Evolutionary conservation across 805 yeast genomes (phyloP).

Genomic region (Wickerhamomyces hampshirensis): DNA sequence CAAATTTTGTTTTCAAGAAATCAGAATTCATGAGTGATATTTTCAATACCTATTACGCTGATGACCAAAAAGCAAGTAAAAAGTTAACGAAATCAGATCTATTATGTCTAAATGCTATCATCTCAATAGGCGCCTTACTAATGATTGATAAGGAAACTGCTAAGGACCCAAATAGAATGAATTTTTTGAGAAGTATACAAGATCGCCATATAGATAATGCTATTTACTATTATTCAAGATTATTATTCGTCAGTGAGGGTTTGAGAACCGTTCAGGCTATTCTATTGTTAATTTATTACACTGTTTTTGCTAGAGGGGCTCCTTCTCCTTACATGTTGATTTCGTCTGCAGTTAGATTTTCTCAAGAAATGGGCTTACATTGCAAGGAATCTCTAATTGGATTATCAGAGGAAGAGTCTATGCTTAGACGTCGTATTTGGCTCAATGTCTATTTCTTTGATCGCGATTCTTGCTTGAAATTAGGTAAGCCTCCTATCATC

Average conservation of each 20-base stretch:
- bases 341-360: conserved; percentile 46
- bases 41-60: conserved; percentile 15
- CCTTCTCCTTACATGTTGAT: conserved; percentile 39
- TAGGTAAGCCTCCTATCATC: conserved; percentile 47
- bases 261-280: conserved; percentile 46
- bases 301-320: conserved; percentile 32
- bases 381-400: conserved; percentile 39
- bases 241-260: conserved; percentile 47
- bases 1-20: conserved; percentile 8
- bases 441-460: conserved; percentile 45
- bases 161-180: neutral
- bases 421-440: conserved; percentile 41
- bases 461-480: conserved; percentile 36
- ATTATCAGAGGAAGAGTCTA: conserved; percentile 32
- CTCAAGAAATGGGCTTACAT: conserved; percentile 55
- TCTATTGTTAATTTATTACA: conserved; percentile 37
- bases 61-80: conserved; percentile 4
- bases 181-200: conserved; percentile 24
- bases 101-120: conserved; percentile 26
- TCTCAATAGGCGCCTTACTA: conserved; percentile 22
- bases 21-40: conserved; percentile 15
- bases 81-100: conserved; percentile 27
- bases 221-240: conserved; percentile 47
- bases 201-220: conserved; percentile 33
- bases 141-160: neutral